Conservation (phyloP, 2,329 filamentous ascomycete genomes). For the Nigrospora sphaerica region DNA sequence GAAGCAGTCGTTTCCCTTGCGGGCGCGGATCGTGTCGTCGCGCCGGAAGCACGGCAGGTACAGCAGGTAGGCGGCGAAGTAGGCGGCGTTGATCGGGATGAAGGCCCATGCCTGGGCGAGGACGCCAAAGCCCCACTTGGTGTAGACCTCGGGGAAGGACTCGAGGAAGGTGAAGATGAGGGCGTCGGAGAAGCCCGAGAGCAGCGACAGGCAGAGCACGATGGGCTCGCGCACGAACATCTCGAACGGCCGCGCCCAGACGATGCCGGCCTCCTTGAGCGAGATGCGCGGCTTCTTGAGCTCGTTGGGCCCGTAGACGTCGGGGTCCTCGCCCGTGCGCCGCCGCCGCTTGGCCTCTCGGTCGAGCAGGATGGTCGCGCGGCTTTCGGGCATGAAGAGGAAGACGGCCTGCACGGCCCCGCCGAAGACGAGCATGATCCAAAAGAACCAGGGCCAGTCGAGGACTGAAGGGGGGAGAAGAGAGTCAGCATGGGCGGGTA, state of each 20-base stretch:
- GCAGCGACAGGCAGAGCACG: constrained; percentile 46
- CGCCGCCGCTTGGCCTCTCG: constrained; percentile 48
- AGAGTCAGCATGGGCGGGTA: neutral
- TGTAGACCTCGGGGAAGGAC: constrained; percentile 39
- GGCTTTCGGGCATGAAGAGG: constrained; percentile 51
- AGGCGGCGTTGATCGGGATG: constrained; percentile 28
- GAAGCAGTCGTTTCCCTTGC: constrained; percentile 29
- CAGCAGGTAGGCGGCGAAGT: constrained; percentile 46
- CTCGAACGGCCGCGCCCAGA: constrained; percentile 50
- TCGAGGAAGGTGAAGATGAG: constrained; percentile 59
- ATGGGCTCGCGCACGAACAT: constrained; percentile 56
- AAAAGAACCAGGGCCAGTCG: constrained; percentile 51
- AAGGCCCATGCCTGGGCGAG: constrained; percentile 18
- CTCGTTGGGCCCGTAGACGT: constrained; percentile 39
- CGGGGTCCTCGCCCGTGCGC: constrained; percentile 33
- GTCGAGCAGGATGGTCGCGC: constrained; percentile 48
- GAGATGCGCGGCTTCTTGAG: constrained; percentile 27
- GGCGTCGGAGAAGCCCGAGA: constrained; percentile 52
- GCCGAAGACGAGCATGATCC: constrained; percentile 51
- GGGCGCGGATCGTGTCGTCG: constrained; percentile 19
- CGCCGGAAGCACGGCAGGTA: constrained; percentile 44
- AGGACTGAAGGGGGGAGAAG: constrained; percentile 9
- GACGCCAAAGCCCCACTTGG: constrained; percentile 25
- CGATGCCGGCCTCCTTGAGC: constrained; percentile 31
- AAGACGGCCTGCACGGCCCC: constrained; percentile 38